A percentile compares a stretch with the other conserved stretches of the same genome.
Conservation (phyloP, 1,139 yeast genomes). For the Ashbya aceris region DNA sequence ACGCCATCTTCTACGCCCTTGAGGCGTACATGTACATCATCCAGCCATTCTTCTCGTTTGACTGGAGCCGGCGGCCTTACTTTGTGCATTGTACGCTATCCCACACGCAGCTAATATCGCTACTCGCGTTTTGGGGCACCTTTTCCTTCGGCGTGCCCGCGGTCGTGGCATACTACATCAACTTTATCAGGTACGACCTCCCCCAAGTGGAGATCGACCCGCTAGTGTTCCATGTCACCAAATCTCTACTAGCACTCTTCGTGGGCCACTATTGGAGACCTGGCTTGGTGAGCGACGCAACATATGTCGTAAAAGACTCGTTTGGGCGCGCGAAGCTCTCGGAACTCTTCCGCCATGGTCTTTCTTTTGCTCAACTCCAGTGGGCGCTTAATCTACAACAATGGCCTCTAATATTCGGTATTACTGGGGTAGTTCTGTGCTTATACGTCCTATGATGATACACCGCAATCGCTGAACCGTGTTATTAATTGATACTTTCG, state of each 20-base stretch:
- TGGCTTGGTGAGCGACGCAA: conserved; percentile 6
- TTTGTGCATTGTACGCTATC: conserved; percentile 7
- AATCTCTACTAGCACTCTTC: conserved; percentile 16
- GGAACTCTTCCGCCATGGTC: conserved; percentile 7
- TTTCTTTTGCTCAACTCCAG: conserved; percentile 9
- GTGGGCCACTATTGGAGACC: conserved; percentile 9
- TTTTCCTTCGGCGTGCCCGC: conserved; percentile 18
- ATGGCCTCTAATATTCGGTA: conserved; percentile 17
- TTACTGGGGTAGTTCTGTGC: conserved; percentile 18
- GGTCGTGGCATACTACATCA: conserved; percentile 23
- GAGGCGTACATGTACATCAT: conserved; percentile 16
- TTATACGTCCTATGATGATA: conserved; percentile 15
- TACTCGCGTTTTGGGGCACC: conserved; percentile 16
- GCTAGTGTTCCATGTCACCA: conserved; percentile 23
- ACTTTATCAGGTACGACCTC: conserved; percentile 26
- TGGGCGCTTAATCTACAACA: conserved; percentile 16
- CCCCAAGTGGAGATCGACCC: conserved; percentile 23
- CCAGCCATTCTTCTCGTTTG: conserved; percentile 5
- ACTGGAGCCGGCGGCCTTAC: conserved; percentile 4
- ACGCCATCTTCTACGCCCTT: conserved; percentile 15
- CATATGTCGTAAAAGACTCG: conserved; percentile 8
- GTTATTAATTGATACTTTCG: no score
- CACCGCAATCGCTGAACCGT: no score
- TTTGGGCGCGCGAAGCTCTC: conserved; percentile 3
- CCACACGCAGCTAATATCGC: conserved; percentile 9